These are phyloP conservation scores for Komagataella kurtzmanii DNA, from an alignment of 805 yeast genomes.

Conservation along the genomic window DNA sequence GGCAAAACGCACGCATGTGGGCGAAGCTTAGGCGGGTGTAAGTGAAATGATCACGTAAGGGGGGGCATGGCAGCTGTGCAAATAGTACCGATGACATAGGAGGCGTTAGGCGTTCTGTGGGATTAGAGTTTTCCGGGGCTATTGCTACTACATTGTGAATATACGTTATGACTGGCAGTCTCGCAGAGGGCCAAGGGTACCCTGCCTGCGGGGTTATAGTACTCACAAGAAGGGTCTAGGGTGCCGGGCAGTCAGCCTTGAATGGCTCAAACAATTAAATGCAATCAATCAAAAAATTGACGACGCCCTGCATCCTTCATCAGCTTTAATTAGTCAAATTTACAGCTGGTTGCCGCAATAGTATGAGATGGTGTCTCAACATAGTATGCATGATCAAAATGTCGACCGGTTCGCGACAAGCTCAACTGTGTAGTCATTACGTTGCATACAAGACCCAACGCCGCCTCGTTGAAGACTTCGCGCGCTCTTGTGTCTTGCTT, in stretches of 20 bases:
- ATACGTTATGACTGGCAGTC: too few relatives aligned
- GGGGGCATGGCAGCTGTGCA: neutral
- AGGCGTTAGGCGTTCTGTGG: neutral
- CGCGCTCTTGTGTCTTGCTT: too few relatives aligned
- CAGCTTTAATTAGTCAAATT: neutral
- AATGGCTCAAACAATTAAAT: too few relatives aligned
- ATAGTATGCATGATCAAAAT: neutral
- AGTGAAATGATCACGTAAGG: neutral
- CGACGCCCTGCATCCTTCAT: neutral
- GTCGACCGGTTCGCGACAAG: too few relatives aligned
- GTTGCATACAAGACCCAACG: too few relatives aligned
- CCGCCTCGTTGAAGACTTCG: too few relatives aligned
- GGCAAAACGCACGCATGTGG: neutral
- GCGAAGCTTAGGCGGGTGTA: neutral
- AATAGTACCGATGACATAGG: neutral
- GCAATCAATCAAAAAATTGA: neutral
- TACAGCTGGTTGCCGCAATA: neutral
- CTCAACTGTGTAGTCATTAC: too few relatives aligned
- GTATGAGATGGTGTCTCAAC: neutral
- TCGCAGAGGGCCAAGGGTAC: too few relatives aligned
- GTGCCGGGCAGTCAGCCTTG: too few relatives aligned
- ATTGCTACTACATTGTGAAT: too few relatives aligned
- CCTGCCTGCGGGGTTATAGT: too few relatives aligned
- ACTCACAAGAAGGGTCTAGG: too few relatives aligned
- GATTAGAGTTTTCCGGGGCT: neutral